These are phyloP conservation scores for Ailanthus altissimus DNA, from an alignment of 345 rosid species.

Conservation along the genomic window DNA sequence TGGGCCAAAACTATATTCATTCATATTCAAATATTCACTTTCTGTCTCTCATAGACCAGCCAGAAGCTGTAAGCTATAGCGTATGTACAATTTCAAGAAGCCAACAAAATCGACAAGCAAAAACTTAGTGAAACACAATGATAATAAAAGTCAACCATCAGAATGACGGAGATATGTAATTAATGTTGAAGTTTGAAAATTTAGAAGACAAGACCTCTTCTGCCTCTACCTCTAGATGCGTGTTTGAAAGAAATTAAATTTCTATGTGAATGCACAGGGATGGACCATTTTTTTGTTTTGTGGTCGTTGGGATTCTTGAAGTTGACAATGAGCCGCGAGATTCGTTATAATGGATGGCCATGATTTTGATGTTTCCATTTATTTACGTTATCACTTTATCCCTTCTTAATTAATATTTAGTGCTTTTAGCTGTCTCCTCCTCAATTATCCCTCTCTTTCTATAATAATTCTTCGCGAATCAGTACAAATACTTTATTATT, in stretches of 20 bases:
- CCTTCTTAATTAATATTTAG: background rate
- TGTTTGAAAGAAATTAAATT: slow-evolving; percentile 18
- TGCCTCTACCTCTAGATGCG: slow-evolving; percentile 16
- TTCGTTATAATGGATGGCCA: slow-evolving; percentile 27
- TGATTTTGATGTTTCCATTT: background rate
- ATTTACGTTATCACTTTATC: slow-evolving; percentile 9
- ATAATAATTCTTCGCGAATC: background rate
- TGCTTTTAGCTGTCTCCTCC: slow-evolving; percentile 6
- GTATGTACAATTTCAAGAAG: background rate
- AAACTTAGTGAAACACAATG: background rate
- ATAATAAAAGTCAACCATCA: slow-evolving; percentile 16
- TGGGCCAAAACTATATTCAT: background rate
- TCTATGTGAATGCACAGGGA: too few relatives aligned
- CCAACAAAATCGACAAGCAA: slow-evolving; percentile 1
- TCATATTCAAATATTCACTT: background rate
- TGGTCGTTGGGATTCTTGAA: background rate
- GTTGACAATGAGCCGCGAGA: slow-evolving; percentile 20
- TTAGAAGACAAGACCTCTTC: background rate
- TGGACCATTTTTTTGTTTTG: too few relatives aligned
- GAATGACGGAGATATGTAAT: background rate
- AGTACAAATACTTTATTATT: background rate
- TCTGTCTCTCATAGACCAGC: background rate
- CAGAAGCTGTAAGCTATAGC: background rate
- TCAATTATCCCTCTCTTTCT: background rate
- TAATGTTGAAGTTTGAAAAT: slow-evolving; percentile 3